A percentile compares a stretch with the other conserved stretches of the same genome.
Evolutionary conservation across 768 basidiomycete species (phyloP).

Genomic region (Kwoniella europaea): DNA sequence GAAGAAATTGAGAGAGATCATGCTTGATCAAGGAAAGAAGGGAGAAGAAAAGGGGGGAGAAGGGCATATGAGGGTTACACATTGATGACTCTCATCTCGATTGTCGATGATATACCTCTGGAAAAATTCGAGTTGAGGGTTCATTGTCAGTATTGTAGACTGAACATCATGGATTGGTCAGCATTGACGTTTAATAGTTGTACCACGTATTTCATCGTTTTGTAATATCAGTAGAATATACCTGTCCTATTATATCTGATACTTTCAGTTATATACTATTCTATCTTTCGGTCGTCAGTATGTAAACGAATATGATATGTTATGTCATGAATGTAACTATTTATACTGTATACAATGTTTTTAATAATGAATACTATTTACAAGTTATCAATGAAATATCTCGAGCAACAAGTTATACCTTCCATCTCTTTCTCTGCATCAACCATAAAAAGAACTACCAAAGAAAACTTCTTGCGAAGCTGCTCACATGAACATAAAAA

Average conservation of each 20-base stretch:
- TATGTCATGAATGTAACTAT: neutral
- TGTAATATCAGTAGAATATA: too few species aligned
- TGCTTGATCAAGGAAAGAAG: neutral
- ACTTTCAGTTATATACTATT: too few species aligned
- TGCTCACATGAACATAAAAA: too few species aligned
- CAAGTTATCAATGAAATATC: neutral
- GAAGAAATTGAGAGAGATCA: slow-evolving; percentile 9
- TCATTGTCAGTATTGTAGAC: too few species aligned
- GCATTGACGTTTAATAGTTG: too few species aligned
- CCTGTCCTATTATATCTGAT: too few species aligned
- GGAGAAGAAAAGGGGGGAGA: neutral
- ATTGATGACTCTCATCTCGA: too few species aligned
- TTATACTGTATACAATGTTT: neutral
- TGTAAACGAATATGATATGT: neutral
- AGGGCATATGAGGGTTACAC: neutral
- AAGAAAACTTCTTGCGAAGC: too few species aligned
- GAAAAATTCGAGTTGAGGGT: too few species aligned
- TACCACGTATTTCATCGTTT: too few species aligned
- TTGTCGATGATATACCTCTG: too few species aligned
- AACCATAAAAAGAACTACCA: neutral
- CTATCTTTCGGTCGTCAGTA: neutral
- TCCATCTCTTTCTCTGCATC: neutral
- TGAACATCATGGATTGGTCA: too few species aligned
- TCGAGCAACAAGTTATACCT: neutral
- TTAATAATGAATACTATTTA: neutral